phyloP scores from a whole-genome alignment of 2,329 filamentous ascomycete genomes.

The Geosmithia flava region DNA sequence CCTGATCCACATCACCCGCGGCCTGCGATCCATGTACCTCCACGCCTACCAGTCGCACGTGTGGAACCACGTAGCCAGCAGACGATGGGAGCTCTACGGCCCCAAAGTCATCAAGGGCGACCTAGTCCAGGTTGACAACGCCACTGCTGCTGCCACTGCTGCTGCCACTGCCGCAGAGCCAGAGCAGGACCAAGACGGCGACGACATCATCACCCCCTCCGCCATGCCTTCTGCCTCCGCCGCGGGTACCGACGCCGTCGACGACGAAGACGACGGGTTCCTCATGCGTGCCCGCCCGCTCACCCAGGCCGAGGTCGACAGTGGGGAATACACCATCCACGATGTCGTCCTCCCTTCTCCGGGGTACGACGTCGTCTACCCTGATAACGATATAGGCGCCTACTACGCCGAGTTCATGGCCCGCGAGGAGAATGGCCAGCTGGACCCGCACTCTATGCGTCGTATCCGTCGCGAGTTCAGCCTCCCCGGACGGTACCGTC shows the following conservation, averaged over 20 bases:
- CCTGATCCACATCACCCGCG: conserved; percentile 65
- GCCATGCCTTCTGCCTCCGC: too few species aligned
- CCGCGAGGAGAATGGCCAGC: conserved; percentile 58
- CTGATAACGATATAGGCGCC: conserved; percentile 66
- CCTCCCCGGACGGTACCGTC: conserved; percentile 78
- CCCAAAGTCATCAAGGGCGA: conserved; percentile 70
- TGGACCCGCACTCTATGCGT: conserved; percentile 81
- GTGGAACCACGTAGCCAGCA: conserved; percentile 79
- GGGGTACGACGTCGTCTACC: conserved; percentile 82
- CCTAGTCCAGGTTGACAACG: conserved; percentile 50
- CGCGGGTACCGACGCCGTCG: conserved; percentile 5
- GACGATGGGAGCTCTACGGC: conserved; percentile 68
- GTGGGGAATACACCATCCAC: conserved; percentile 67
- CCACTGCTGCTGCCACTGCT: conserved; percentile 31
- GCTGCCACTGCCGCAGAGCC: conserved; percentile 3
- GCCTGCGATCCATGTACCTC: conserved; percentile 84
- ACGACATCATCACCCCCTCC: conserved; percentile 27
- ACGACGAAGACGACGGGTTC: conserved; percentile 27
- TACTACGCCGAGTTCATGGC: conserved; percentile 85
- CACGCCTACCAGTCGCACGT: conserved; percentile 93
- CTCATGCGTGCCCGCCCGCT: conserved; percentile 55
- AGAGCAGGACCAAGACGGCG: conserved; percentile 46
- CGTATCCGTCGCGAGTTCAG: conserved; percentile 78
- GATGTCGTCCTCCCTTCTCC: conserved; percentile 89
- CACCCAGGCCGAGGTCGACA: conserved; percentile 63